Percentiles rank a stretch among this genome's conserved stretches.
These are phyloP conservation scores for Pistacia atlantica DNA, from an alignment of 345 rosid species.

Conservation along the genomic window DNA sequence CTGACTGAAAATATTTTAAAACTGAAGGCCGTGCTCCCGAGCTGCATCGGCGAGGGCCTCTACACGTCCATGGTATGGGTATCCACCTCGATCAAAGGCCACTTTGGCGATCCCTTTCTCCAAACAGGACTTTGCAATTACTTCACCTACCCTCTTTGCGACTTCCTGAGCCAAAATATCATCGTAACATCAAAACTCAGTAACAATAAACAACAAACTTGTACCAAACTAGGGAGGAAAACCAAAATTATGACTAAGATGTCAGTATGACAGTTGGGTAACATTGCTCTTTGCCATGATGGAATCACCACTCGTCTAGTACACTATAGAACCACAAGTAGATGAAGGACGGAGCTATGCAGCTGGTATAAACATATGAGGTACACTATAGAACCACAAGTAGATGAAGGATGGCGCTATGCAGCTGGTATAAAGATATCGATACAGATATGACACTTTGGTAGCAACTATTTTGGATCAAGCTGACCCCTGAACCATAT, in stretches of 20 bases:
- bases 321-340: no score
- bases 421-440: neutral
- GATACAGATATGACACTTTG: neutral
- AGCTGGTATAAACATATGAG: neutral
- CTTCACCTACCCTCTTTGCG: slow-evolving; percentile 84
- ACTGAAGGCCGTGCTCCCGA: slow-evolving; percentile 84
- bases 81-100: slow-evolving; percentile 91
- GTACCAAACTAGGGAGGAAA: no score
- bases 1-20: slow-evolving; percentile 28
- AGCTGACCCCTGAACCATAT: neutral
- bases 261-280: no score
- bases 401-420: slow-evolving; percentile 22
- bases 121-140: slow-evolving; percentile 76
- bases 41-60: slow-evolving; percentile 83
- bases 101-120: slow-evolving; percentile 92
- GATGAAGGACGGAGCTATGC: slow-evolving; percentile 22
- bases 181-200: no score
- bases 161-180: slow-evolving; percentile 52
- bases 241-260: no score
- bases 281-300: no score
- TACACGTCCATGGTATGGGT: slow-evolving; percentile 88
- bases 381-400: no score
- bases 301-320: no score
- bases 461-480: neutral
- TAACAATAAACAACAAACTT: no score